These are phyloP conservation scores for Mycena citricolor DNA, from an alignment of 1,284 basidiomycete genomes.

Conservation along the genomic window DNA sequence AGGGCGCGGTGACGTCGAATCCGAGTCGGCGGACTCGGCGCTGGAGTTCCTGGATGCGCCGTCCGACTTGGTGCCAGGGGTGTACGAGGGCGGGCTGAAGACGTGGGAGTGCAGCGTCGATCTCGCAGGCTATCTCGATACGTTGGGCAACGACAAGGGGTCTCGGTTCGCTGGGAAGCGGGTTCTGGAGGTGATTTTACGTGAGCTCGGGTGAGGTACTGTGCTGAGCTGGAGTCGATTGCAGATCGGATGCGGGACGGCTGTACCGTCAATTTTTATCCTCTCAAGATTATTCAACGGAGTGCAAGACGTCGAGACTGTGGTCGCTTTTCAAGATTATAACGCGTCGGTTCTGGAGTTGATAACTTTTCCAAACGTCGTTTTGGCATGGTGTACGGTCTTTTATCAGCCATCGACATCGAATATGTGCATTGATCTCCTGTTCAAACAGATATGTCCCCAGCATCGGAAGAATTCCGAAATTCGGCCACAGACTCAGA, in stretches of 20 bases:
- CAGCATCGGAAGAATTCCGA: conserved; percentile 45
- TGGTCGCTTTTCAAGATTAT: conserved; percentile 92
- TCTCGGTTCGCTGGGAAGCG: conserved; percentile 42
- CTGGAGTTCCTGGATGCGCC: conserved; percentile 74
- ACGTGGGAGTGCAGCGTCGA: conserved; percentile 98
- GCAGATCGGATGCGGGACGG: conserved; percentile 92
- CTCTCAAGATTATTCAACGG: conserved; percentile 60
- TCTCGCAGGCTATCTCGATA: conserved; percentile 62
- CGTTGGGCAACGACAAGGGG: conserved; percentile 26
- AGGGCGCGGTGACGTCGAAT: conserved; percentile 30
- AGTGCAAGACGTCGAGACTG: conserved; percentile 37
- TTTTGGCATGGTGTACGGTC: conserved; percentile 87
- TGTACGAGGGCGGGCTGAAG: conserved; percentile 96
- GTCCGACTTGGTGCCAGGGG: conserved; percentile 88
- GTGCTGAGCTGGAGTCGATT: not conserved
- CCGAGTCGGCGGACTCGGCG: conserved; percentile 26
- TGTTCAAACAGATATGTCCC: conserved; percentile 47
- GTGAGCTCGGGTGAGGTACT: too few relatives aligned
- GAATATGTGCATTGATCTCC: not conserved
- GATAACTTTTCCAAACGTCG: conserved; percentile 85
- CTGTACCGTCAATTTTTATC: conserved; percentile 78
- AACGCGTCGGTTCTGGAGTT: conserved; percentile 83
- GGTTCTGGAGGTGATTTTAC: conserved; percentile 71
- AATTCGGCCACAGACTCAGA: conserved; percentile 27
- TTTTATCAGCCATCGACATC: too few relatives aligned